Base-by-base conservation (phyloP, 148 eudicot genomes). In the Vaccinium myrtillus region DNA sequence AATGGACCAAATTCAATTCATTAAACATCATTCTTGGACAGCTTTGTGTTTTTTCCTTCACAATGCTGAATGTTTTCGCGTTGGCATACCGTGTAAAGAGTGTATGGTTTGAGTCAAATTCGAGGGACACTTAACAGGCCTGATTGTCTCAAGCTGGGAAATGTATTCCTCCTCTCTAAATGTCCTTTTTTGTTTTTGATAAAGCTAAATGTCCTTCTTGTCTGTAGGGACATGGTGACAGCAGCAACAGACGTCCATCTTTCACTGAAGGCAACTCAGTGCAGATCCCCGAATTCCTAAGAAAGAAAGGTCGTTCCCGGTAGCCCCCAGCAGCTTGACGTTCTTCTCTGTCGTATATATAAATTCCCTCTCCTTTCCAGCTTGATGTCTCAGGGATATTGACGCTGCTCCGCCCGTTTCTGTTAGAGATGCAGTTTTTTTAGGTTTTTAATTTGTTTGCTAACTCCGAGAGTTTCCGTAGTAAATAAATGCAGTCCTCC, bases 221-320 rank as follows among this genome's bases (percentile, higher is more conserved):
- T 79, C 81, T 79, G 82, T 65, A 80, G 82, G 82, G 63, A 78
- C 46, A 30, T 53, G 81, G 81, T 55, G 67, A 58, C 51, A 59
- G 46, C 51, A 58, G 19, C 8, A 56, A 80, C 2, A 80, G 70
- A 23, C 51, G 11, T 10, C 5, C 54, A 21, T 13, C 83, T 81
- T 12, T 14, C 36, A 59, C 74, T 2, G 83, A 63, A 13, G 83
- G 83, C 21, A 21, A 55, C 55, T 63, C 55, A 23, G 55, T 81
- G 54, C 74, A 81, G 53, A 81, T 81, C 75, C 83, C 83, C 65
- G 83, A 81, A 23, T 81, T 81, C 74, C 74, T 81, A 21, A 56
- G 82, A 46, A 81, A 23, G 74, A 81, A 63, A 81, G 83, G 83
- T 8, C 83, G 74, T 43, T 81, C 75, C 13, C 83, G 83, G 53